These are phyloP conservation scores for Sporormia fimetaria DNA, from an alignment of 495 filamentous ascomycete species.

Conservation along the genomic window DNA sequence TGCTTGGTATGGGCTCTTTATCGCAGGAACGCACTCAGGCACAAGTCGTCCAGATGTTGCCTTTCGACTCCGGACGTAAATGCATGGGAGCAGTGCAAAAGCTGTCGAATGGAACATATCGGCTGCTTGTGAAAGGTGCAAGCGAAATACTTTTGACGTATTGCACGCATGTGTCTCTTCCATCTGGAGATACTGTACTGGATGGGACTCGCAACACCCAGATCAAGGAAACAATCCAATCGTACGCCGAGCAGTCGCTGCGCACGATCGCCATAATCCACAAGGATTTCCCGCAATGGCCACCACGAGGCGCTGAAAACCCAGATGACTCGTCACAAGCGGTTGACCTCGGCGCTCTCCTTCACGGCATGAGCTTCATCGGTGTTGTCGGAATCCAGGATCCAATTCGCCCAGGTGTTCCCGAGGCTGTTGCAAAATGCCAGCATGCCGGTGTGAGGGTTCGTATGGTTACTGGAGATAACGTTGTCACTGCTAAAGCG, in stretches of 20 bases:
- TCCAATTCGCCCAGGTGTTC: constrained; percentile 70
- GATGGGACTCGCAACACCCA: constrained; percentile 4
- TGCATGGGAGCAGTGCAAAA: constrained; percentile 19
- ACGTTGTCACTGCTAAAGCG: constrained; percentile 66
- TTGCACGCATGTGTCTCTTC: constrained; percentile 4
- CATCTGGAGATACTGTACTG: constrained; percentile 2
- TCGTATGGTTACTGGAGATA: constrained; percentile 88
- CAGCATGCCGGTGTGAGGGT: constrained; percentile 70
- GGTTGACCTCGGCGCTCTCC: constrained; percentile 38
- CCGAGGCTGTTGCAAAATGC: constrained; percentile 60
- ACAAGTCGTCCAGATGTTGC: constrained; percentile 36
- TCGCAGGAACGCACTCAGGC: constrained; percentile 59
- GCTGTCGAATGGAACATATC: constrained; percentile 12
- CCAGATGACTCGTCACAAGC: constrained; percentile 55
- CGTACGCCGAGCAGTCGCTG: constrained; percentile 16
- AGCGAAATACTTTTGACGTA: constrained; percentile 17
- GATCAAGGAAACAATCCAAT: constrained; percentile 9
- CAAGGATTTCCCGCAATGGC: constrained; percentile 18
- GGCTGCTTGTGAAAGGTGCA: constrained; percentile 18
- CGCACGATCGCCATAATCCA: constrained; percentile 20
- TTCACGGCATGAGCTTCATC: constrained; percentile 53
- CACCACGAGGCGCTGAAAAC: constrained; percentile 14
- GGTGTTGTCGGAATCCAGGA: constrained; percentile 82
- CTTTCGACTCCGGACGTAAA: constrained; percentile 20
- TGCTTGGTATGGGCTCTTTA: constrained; percentile 63